A percentile compares a stretch with the other conserved stretches of the same genome.
phyloP scores from a whole-genome alignment of 345 rosid genomes.

The Citrus hindsii region DNA sequence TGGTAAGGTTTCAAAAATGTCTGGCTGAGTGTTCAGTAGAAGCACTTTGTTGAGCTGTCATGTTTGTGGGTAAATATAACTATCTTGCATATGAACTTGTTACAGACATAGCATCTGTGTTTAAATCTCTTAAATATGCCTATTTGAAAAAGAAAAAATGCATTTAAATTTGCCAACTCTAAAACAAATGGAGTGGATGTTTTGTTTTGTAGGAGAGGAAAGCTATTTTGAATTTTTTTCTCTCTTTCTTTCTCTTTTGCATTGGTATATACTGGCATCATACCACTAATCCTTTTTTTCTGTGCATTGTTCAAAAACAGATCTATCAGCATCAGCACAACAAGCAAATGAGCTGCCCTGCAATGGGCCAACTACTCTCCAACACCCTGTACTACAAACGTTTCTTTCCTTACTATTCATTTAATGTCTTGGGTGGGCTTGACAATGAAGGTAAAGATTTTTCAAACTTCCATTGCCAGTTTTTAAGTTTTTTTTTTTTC shows the following conservation, averaged over 20 bases:
- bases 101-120: not conserved
- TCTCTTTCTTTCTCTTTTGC: not conserved
- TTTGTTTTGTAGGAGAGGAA: not conserved
- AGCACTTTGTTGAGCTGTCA: not conserved
- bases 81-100: not conserved
- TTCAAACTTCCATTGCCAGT: not conserved
- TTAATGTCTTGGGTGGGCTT: constrained; percentile 94
- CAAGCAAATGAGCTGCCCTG: constrained; percentile 98
- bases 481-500: constrained; percentile 4
- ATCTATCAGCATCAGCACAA: constrained; percentile 97
- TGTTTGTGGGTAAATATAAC: not conserved
- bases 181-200: not conserved
- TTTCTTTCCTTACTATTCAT: constrained; percentile 94
- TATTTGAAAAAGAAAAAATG: not conserved
- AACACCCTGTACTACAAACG: constrained; percentile 97
- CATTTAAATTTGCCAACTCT: not conserved
- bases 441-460: constrained; percentile 69
- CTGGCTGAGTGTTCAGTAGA: not conserved
- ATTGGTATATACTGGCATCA: not conserved
- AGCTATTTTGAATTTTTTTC: not conserved
- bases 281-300: not conserved
- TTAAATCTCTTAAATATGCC: not conserved
- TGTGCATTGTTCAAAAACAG: constrained; percentile 29
- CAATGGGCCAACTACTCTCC: constrained; percentile 94
- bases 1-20: constrained; percentile 53